Evolutionary conservation across 768 basidiomycete genomes (phyloP), one percentile per base, ranked within the genome.

Genomic region (Leccinum incarnatum): DNA sequence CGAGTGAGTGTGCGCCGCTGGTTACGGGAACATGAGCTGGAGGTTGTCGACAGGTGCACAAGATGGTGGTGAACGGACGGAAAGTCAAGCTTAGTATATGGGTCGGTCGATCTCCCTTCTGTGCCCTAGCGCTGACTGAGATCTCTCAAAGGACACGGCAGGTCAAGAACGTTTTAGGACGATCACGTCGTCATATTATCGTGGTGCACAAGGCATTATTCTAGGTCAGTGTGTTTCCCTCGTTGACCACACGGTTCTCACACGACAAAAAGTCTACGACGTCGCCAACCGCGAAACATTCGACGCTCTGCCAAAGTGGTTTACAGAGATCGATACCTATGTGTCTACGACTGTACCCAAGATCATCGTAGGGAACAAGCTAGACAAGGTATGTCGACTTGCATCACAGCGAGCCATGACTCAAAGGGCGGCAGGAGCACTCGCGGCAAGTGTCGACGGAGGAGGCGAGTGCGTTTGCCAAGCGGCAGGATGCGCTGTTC

Each of bases 111-210:
- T 23, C 25, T 40, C 1, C 21, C 7, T 19, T 25, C 42, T 19
- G 8, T 15, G 12, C 15, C n/a, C 34, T 23, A 34, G 36, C 53
- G 21, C 21, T n/a, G 14, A 11, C 47, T 56, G 23, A 57, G 11
- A 47, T 5, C 12, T 17, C 3, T 15, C 7, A 23, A 40, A 95
- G 93, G 93, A 97, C 66, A 96, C 94, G 0, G 93, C 95, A 52
- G 96, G 97, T 0, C 96, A 98, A 73, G 97, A 99, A 74, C 86
- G 96, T 5, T 99, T 98, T 70, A 82, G 94, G 49, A 97, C 95
- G 3, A 89, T 99, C 65, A 98, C 97, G 5, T 89, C 89, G 2
- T 93, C 91, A 9, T 99, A 98, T 67, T 99, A 98, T 69, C 83
- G 97, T 29, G 91, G 90, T 2, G 90, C 90, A 47, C 89, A 93